A percentile compares a stretch with the other conserved stretches of the same genome.
Evolutionary conservation across 2,329 filamentous ascomycete species (phyloP).

Genomic region (Immersiporthe knoxdaviesiana): DNA sequence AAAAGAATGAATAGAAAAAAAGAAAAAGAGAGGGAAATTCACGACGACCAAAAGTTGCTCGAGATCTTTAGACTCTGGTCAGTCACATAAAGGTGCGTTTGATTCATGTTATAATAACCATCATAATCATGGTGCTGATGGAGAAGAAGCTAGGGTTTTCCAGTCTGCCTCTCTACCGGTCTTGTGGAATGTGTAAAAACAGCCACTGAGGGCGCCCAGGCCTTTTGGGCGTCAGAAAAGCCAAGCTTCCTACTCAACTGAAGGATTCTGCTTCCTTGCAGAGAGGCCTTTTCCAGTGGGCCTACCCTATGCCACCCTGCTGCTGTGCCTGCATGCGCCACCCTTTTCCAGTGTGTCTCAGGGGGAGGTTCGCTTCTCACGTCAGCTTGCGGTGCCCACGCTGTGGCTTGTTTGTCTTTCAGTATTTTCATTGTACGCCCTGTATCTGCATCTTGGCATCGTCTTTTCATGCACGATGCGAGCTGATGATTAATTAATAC

Average conservation of each 20-base stretch:
- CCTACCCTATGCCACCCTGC: too few relatives aligned
- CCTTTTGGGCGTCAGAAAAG: not conserved
- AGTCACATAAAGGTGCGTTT: not conserved
- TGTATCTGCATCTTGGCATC: not conserved
- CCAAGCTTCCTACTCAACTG: not conserved
- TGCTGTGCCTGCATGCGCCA: conserved; percentile 6
- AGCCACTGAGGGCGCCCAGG: not conserved
- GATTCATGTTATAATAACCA: not conserved
- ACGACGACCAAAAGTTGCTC: not conserved
- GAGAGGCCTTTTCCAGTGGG: too few relatives aligned
- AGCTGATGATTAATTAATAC: too few relatives aligned
- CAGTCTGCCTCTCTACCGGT: not conserved
- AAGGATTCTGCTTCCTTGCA: too few relatives aligned
- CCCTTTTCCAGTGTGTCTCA: not conserved
- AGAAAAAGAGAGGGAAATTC: too few relatives aligned
- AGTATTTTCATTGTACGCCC: not conserved
- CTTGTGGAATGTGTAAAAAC: not conserved
- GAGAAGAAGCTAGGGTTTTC: too few relatives aligned
- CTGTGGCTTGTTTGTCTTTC: not conserved
- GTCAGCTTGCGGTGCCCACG: not conserved
- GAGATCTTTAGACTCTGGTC: not conserved
- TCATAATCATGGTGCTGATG: not conserved
- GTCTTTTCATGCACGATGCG: not conserved
- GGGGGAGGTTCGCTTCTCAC: not conserved
- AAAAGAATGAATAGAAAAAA: too few relatives aligned